phyloP scores from a whole-genome alignment of 75 land plant species.

The Selaginella moellendorffii region DNA sequence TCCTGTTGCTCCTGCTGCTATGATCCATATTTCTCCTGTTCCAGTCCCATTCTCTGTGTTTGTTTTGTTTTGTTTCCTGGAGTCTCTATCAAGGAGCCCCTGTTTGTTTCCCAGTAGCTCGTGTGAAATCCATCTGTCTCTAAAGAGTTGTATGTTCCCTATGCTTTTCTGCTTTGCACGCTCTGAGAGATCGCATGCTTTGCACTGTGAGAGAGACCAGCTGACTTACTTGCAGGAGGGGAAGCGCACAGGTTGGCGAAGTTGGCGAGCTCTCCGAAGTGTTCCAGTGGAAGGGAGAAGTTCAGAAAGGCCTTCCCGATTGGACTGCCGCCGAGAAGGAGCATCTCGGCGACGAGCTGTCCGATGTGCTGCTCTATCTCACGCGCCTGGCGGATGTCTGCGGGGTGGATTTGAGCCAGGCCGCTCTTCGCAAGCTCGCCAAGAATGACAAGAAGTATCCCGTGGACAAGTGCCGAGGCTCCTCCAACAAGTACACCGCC shows the following conservation, averaged over 20 bases:
- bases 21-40: too few relatives aligned
- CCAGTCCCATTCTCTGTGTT: too few relatives aligned
- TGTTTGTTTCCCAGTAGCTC: too few relatives aligned
- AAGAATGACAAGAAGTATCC: not conserved
- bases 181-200: too few relatives aligned
- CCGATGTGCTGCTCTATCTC: conserved; percentile 3
- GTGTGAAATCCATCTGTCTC: too few relatives aligned
- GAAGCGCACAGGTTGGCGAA: not conserved
- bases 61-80: too few relatives aligned
- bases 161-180: too few relatives aligned
- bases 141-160: too few relatives aligned
- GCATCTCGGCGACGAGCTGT: conserved; percentile 6
- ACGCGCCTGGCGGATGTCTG: not conserved
- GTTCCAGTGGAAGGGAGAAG: not conserved
- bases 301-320: not conserved
- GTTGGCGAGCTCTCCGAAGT: conserved; percentile 2
- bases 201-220: too few relatives aligned
- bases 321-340: conserved; percentile 2
- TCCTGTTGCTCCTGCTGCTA: too few relatives aligned
- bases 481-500: not conserved
- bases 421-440: not conserved
- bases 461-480: not conserved
- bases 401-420: conserved; percentile 3
- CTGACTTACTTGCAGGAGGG: too few relatives aligned
- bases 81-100: too few relatives aligned